phyloP scores from a whole-genome alignment of 2,329 filamentous ascomycete genomes.

The Aureobasidium musti region DNA sequence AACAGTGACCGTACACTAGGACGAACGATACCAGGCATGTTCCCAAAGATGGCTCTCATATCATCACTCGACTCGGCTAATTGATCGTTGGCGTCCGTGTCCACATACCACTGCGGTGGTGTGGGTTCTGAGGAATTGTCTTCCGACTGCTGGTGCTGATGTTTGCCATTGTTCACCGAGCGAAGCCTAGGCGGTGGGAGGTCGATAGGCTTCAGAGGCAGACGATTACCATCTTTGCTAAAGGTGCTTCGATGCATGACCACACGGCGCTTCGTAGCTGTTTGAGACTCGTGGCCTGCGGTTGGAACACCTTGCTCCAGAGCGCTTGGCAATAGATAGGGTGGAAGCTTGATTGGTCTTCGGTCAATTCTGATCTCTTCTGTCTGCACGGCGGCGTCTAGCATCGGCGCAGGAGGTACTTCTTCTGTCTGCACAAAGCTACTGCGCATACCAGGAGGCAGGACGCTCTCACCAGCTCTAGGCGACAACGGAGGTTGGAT shows the following conservation, averaged over 20 bases:
- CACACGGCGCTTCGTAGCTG: background rate
- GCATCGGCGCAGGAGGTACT: slow-evolving; percentile 49
- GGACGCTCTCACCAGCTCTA: slow-evolving; percentile 69
- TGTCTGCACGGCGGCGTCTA: slow-evolving; percentile 72
- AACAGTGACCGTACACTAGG: slow-evolving; percentile 13
- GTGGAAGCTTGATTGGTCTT: slow-evolving; percentile 71
- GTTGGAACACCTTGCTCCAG: background rate
- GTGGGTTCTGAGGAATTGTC: background rate
- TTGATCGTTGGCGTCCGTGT: slow-evolving; percentile 37
- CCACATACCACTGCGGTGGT: slow-evolving; percentile 31
- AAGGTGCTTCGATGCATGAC: slow-evolving; percentile 26
- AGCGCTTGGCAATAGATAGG: slow-evolving; percentile 64
- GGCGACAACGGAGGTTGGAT: slow-evolving; percentile 85
- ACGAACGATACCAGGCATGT: slow-evolving; percentile 33
- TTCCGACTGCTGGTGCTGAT: background rate
- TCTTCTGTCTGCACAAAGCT: slow-evolving; percentile 76
- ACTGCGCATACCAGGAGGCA: slow-evolving; percentile 79
- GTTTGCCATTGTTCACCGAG: background rate
- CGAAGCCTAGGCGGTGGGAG: slow-evolving; percentile 20
- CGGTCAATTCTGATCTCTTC: slow-evolving; percentile 86
- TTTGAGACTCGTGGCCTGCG: background rate
- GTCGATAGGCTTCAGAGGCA: slow-evolving; percentile 15
- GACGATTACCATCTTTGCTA: slow-evolving; percentile 26
- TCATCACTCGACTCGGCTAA: slow-evolving; percentile 34
- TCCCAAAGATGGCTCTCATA: slow-evolving; percentile 36